Base-by-base conservation (phyloP, 2,329 filamentous ascomycete genomes). In the Sporothrix globosa region DNA sequence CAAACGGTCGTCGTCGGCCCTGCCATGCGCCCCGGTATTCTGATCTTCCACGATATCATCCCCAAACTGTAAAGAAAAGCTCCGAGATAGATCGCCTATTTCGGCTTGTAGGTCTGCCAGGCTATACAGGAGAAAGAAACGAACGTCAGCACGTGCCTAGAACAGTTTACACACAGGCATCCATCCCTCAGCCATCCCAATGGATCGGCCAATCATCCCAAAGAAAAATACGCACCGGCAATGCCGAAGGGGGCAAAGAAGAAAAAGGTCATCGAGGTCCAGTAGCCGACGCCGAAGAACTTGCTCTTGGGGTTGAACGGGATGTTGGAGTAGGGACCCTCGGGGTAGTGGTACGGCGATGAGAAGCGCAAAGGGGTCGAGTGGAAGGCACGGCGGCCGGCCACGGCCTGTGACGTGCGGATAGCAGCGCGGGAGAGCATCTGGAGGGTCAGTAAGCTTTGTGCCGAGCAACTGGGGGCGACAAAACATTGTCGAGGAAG, bases 261-360 rank as follows among this genome's bases (percentile, higher is more conserved):
- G 73, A 86, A 87, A 73, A 82, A 79, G 76, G 77, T 79, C 77
- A 81, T 80, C 85, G 92, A 96, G 74, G 80, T 80, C 91, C 93
- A 96, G 90, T 91, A 99, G 83, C 90, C 87, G 76, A 92, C 73
- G 75, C 85, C 88, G 81, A 99, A 99, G 84, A 87, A 91, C 84
- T 90, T 92, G 80, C 90, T 95, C 84, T 92, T 87, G 76, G 96
- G 92, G 87, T 99, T 97, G 90, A 99, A 99, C 76, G 96, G 96
- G 75, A 99, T 84, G 88, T 97, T 98, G 86, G 87, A 90, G 83
- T 93, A 91, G 79, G 95, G 92, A 75, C 95, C 96, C 86, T 98
- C 95, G 77, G 95, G 91, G 86, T 99, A 99, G 87, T 99, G 96
- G 90, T 97, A 97, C 74, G 94, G 94, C 81, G 92, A 96, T 77